These are phyloP conservation scores for Candida germanica DNA, from an alignment of 805 yeast species.

Conservation along the genomic window DNA sequence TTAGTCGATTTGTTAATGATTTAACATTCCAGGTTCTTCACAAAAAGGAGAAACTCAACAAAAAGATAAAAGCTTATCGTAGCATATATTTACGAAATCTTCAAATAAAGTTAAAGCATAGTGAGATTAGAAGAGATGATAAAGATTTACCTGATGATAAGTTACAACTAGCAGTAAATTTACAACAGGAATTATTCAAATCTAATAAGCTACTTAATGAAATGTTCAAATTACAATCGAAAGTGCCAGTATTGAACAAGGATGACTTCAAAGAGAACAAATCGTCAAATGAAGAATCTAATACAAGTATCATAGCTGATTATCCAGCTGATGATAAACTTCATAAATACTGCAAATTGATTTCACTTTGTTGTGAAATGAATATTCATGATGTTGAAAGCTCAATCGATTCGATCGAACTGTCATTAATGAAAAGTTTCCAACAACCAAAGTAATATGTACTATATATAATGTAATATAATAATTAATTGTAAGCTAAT, in stretches of 20 bases:
- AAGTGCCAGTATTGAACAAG: constrained; percentile 11
- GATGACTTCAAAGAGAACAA: constrained; percentile 14
- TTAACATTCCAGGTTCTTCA: constrained; percentile 33
- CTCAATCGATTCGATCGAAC: constrained; percentile 42
- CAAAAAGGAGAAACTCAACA: constrained; percentile 27
- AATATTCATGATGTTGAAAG: constrained; percentile 36
- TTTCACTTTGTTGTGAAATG: constrained; percentile 44
- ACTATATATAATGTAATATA: constrained; percentile 9
- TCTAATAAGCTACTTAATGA: constrained; percentile 4
- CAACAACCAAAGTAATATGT: constrained; percentile 5
- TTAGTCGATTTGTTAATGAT: constrained; percentile 37
- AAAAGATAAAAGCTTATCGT: constrained; percentile 11
- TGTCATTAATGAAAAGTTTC: constrained; percentile 28
- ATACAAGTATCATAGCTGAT: constrained; percentile 18
- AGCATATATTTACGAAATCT: constrained; percentile 5
- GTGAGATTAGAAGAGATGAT: constrained; percentile 1
- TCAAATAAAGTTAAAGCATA: constrained; percentile 1
- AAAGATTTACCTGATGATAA: neutral
- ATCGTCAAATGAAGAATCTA: neutral
- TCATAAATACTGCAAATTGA: constrained; percentile 39
- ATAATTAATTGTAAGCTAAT: no score
- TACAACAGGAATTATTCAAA: constrained; percentile 26
- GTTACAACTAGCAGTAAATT: constrained; percentile 21
- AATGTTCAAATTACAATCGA: constrained; percentile 8
- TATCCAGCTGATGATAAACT: constrained; percentile 32